Conservation (phyloP, 139 green algal species). For the Deuterostichococcus epilithicus region DNA sequence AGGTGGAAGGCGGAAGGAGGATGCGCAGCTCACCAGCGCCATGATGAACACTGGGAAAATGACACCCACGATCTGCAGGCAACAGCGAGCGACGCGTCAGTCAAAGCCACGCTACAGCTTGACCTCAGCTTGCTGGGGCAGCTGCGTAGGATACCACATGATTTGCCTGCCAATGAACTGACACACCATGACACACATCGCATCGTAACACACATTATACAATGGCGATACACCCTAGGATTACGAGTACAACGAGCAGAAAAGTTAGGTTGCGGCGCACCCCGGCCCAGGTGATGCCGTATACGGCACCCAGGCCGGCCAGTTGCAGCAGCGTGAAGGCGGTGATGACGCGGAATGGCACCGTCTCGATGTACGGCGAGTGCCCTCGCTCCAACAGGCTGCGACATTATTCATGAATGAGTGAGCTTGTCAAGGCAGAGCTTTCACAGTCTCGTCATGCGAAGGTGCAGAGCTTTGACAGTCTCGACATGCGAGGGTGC, state of each 20-base stretch:
- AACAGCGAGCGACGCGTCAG: too few species aligned
- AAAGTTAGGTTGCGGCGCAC: neutral
- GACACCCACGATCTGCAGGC: slow-evolving; percentile 43
- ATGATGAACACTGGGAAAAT: slow-evolving; percentile 85
- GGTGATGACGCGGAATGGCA: slow-evolving; percentile 50
- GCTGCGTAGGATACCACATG: slow-evolving; percentile 2
- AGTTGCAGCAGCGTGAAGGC: slow-evolving; percentile 74
- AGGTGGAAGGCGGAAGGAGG: too few species aligned
- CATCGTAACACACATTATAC: neutral
- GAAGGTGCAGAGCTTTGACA: too few species aligned
- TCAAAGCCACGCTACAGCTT: neutral
- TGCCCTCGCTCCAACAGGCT: slow-evolving; percentile 45
- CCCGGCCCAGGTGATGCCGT: slow-evolving; percentile 56
- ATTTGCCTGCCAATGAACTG: slow-evolving; percentile 6
- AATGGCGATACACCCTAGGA: neutral
- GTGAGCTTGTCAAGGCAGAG: neutral
- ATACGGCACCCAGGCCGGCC: slow-evolving; percentile 37
- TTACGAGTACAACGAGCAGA: neutral
- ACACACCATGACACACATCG: neutral
- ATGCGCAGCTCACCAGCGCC: slow-evolving; percentile 67
- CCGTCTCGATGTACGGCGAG: slow-evolving; percentile 62
- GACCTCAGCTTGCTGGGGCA: neutral
- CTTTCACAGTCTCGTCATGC: too few species aligned
- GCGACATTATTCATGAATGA: neutral
- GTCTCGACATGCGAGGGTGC: too few species aligned